Percentiles rank a stretch among this genome's conserved stretches.
Conservation (phyloP, 345 rosid genomes). For the Arabidopsis suecica region DNA sequence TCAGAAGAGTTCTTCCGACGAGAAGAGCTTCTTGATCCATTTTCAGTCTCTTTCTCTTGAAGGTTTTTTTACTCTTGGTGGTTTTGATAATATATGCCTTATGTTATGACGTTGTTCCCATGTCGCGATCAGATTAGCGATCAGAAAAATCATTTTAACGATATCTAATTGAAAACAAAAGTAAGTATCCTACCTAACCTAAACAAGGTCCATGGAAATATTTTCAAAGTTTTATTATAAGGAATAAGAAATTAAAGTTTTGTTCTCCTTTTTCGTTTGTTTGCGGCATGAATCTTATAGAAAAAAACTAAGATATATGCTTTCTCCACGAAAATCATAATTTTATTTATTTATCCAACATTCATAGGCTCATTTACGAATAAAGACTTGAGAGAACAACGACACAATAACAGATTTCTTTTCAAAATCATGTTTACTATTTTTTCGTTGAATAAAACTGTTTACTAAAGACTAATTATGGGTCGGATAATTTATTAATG, state of each 20-base stretch:
- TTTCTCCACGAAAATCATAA: neutral
- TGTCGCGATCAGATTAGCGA: neutral
- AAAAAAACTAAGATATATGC: neutral
- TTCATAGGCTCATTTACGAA: neutral
- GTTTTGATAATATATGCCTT: neutral
- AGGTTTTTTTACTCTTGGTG: neutral
- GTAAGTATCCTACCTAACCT: neutral
- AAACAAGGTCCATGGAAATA: no score
- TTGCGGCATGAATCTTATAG: constrained; percentile 7
- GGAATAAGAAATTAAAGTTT: neutral
- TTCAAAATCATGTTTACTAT: no score
- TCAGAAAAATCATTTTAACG: neutral
- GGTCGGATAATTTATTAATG: neutral
- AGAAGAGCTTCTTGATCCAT: constrained; percentile 47
- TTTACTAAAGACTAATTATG: neutral
- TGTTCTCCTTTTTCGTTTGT: neutral
- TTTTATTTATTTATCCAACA: neutral
- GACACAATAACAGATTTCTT: no score
- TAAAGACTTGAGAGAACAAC: neutral
- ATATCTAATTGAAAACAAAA: neutral
- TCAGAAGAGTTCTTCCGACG: constrained; percentile 16
- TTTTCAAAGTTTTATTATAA: neutral
- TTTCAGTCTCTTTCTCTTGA: neutral
- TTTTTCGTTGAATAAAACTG: no score
- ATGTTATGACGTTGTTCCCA: neutral